phyloP scores from a whole-genome alignment of 441 rosid species.

The Pelargonium hybrid region DNA sequence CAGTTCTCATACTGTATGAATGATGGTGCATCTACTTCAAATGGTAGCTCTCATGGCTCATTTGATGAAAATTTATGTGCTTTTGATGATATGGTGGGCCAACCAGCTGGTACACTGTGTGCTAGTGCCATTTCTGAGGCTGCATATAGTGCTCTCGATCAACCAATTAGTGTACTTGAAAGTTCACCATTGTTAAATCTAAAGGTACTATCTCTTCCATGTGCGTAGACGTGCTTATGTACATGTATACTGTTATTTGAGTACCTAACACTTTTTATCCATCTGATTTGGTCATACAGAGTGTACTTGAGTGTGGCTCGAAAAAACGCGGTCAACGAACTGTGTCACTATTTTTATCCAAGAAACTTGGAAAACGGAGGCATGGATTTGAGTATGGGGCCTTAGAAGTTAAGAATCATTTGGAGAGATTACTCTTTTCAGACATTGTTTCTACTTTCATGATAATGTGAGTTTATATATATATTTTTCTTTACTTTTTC shows the following conservation, averaged over 20 bases:
- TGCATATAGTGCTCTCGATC: constrained; percentile 93
- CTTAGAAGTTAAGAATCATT: constrained; percentile 59
- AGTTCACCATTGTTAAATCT: constrained; percentile 82
- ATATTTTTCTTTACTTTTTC: neutral
- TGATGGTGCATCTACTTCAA: constrained; percentile 12
- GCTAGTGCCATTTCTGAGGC: constrained; percentile 93
- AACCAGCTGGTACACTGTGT: constrained; percentile 71
- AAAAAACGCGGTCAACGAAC: constrained; percentile 49
- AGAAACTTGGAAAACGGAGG: constrained; percentile 59
- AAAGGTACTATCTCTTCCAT: constrained; percentile 47
- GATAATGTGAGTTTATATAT: constrained; percentile 57
- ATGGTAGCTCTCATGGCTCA: constrained; percentile 2
- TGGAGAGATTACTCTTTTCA: constrained; percentile 61
- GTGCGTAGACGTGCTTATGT: neutral
- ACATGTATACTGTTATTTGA: neutral
- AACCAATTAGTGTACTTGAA: constrained; percentile 86
- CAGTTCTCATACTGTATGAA: constrained; percentile 55
- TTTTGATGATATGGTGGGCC: constrained; percentile 39
- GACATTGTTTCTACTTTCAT: constrained; percentile 60
- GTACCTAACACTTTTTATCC: constrained; percentile 16
- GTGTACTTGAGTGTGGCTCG: constrained; percentile 79
- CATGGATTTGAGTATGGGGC: constrained; percentile 86
- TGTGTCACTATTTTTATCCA: constrained; percentile 62
- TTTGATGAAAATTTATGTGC: constrained; percentile 13
- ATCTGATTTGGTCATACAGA: constrained; percentile 43